phyloP scores from a whole-genome alignment of 495 filamentous ascomycete genomes.

The Talaromyces nanjingensis region DNA sequence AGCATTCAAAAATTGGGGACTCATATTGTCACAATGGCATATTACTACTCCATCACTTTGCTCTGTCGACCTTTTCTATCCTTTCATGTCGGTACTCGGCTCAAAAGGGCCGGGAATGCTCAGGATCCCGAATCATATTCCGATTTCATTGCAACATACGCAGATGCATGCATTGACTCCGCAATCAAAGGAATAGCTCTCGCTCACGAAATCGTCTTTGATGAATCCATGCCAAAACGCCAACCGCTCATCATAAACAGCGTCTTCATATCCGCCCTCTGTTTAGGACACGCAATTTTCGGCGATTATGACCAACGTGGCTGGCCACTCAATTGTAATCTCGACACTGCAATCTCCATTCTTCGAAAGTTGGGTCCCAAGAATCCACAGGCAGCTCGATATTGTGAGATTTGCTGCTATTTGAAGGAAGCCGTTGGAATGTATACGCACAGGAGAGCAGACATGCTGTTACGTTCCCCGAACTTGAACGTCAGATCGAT shows the following conservation, averaged over 20 bases:
- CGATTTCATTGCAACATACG: not conserved
- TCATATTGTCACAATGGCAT: conserved; percentile 13
- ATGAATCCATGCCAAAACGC: conserved; percentile 46
- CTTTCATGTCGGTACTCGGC: not conserved
- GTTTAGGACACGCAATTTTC: conserved; percentile 65
- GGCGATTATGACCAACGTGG: conserved; percentile 24
- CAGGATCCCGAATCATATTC: not conserved
- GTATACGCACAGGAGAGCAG: not conserved
- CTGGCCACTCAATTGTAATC: not conserved
- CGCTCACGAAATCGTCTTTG: not conserved
- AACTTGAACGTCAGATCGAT: not conserved
- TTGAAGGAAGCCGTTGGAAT: not conserved
- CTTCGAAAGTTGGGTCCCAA: not conserved
- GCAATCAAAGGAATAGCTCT: conserved; percentile 9
- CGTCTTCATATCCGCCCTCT: conserved; percentile 63
- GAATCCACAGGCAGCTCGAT: not conserved
- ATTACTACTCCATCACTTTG: conserved; percentile 16
- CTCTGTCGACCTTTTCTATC: conserved; percentile 30
- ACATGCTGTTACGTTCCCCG: not conserved
- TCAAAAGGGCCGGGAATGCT: not conserved
- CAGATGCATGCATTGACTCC: conserved; percentile 13
- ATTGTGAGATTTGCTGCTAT: not conserved
- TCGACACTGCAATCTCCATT: not conserved
- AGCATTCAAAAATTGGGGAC: conserved; percentile 6
- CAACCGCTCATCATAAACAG: conserved; percentile 69